Conservation (phyloP, 768 basidiomycete genomes). For the Multifurca ochricompacta region DNA sequence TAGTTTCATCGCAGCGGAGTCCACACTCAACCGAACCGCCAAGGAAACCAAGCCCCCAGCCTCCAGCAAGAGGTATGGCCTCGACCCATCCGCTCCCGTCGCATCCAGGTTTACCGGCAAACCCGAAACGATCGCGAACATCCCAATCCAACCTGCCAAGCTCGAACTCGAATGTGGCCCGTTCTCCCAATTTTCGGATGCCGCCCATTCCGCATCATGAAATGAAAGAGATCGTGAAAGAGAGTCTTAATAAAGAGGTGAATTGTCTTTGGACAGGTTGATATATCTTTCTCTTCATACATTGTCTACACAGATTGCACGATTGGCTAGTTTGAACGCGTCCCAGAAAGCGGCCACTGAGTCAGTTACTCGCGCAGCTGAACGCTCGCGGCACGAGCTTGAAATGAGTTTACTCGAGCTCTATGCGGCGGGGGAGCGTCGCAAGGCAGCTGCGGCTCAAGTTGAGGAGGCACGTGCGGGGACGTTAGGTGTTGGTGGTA, state of each 20-base stretch:
- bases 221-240: slow-evolving; percentile 12
- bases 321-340: slow-evolving; percentile 12
- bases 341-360: slow-evolving; percentile 11
- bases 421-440: slow-evolving; percentile 48
- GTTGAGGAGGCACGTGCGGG: slow-evolving; percentile 56
- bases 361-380: slow-evolving; percentile 10
- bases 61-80: neutral
- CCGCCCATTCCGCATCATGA: slow-evolving; percentile 10
- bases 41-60: slow-evolving; percentile 10
- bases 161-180: neutral
- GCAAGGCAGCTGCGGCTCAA: slow-evolving; percentile 49
- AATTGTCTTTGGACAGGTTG: neutral
- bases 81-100: neutral
- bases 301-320: neutral
- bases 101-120: neutral
- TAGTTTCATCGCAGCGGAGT: neutral
- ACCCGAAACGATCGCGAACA: slow-evolving; percentile 6
- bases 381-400: slow-evolving; percentile 49
- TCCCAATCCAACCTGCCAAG: neutral
- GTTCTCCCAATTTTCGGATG: slow-evolving; percentile 10
- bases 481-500: slow-evolving; percentile 36
- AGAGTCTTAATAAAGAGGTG: slow-evolving; percentile 13
- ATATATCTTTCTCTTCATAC: neutral
- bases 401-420: slow-evolving; percentile 54
- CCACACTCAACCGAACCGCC: slow-evolving; percentile 5